Percentiles rank a stretch among this genome's conserved stretches.
These are phyloP conservation scores for Gossypium turneri DNA, from an alignment of 345 rosid species.

Conservation along the genomic window DNA sequence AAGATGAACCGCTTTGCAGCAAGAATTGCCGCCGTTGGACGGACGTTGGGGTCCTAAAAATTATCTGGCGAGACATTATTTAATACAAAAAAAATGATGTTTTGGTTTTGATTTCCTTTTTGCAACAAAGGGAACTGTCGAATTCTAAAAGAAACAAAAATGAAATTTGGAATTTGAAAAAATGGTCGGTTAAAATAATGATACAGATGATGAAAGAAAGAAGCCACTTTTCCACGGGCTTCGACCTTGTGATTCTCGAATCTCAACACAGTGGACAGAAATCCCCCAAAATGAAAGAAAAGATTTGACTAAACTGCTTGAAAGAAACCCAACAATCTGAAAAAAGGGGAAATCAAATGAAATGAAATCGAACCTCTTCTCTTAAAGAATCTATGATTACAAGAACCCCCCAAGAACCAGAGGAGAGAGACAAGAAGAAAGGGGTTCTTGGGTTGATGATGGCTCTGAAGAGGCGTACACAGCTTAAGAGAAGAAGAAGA, in stretches of 20 bases:
- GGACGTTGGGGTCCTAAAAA: not conserved
- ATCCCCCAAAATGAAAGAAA: not conserved
- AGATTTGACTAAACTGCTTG: not conserved
- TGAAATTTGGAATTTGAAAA: not conserved
- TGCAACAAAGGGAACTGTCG: not conserved
- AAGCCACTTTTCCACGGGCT: not conserved
- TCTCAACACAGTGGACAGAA: not conserved
- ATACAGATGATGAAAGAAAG: not conserved
- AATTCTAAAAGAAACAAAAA: slow-evolving; percentile 5
- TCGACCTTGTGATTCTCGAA: slow-evolving; percentile 4
- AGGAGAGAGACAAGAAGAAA: no score
- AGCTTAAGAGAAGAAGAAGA: not conserved
- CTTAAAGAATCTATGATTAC: not conserved
- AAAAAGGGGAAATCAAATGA: not conserved
- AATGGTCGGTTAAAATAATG: not conserved
- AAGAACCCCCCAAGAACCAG: no score
- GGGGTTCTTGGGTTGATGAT: no score
- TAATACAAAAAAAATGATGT: not conserved
- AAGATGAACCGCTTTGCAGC: slow-evolving; percentile 16
- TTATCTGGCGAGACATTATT: slow-evolving; percentile 16
- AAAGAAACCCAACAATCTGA: not conserved
- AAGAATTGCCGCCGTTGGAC: slow-evolving; percentile 10
- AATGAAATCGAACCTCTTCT: not conserved
- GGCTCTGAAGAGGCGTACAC: no score
- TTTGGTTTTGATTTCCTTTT: not conserved